A percentile compares a stretch with the other conserved stretches of the same genome.
These are phyloP conservation scores for Thalassiosira pacifica DNA, from an alignment of 352 stramenopile genomes.

Conservation along the genomic window DNA sequence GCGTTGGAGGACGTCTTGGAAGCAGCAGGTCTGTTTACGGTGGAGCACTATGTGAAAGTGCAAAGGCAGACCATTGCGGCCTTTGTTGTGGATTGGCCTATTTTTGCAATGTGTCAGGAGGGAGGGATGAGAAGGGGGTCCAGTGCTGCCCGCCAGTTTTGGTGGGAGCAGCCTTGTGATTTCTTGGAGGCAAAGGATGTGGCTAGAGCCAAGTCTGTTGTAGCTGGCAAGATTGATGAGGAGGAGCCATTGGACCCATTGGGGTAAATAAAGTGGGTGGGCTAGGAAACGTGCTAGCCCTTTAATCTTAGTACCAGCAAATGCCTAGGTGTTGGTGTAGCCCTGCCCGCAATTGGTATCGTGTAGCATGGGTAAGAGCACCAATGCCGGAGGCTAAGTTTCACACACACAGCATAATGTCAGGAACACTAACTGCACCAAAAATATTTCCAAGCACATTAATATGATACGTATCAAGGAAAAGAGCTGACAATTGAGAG, in stretches of 20 bases:
- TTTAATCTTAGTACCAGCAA: conserved; percentile 4
- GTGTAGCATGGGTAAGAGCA: too few relatives aligned
- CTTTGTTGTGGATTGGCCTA: background rate
- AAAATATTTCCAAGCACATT: too few relatives aligned
- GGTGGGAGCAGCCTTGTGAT: background rate
- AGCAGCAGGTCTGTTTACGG: background rate
- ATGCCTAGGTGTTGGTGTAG: background rate
- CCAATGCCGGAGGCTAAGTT: too few relatives aligned
- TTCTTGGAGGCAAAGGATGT: background rate
- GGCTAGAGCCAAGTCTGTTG: background rate
- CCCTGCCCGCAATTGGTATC: background rate
- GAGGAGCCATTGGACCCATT: background rate
- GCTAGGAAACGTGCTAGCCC: background rate
- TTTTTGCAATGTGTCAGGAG: background rate
- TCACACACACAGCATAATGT: too few relatives aligned
- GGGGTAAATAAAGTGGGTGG: background rate
- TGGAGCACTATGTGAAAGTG: background rate
- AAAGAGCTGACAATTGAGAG: too few relatives aligned
- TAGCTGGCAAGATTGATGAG: background rate
- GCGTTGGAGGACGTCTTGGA: background rate
- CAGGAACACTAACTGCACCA: too few relatives aligned
- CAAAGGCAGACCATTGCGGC: background rate
- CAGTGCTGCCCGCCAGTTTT: background rate
- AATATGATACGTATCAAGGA: too few relatives aligned
- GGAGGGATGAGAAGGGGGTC: background rate